phyloP scores from a whole-genome alignment of 2,329 filamentous ascomycete genomes.

The Tetracladium maxilliforme region DNA sequence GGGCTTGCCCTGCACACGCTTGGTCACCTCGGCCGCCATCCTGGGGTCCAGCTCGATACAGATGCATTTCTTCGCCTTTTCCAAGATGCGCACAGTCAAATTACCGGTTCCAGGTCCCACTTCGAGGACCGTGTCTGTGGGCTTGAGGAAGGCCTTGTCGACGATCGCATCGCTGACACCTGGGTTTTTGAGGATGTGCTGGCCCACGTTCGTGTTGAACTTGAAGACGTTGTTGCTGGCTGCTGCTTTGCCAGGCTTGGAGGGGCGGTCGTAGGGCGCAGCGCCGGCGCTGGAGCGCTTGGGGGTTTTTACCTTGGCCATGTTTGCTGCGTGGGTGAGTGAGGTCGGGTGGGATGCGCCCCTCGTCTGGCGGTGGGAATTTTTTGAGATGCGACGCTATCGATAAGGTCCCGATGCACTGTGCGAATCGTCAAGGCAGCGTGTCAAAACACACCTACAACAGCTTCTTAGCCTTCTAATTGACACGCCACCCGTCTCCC shows the following conservation, averaged over 20 bases:
- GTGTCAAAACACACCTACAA: too few relatives aligned
- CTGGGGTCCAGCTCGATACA: slow-evolving; percentile 88
- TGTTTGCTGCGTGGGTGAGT: slow-evolving; percentile 4
- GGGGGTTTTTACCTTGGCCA: slow-evolving; percentile 15
- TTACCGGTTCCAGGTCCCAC: slow-evolving; percentile 85
- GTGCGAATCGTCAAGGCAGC: too few relatives aligned
- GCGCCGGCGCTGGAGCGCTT: slow-evolving; percentile 14
- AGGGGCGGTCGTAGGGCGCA: slow-evolving; percentile 11
- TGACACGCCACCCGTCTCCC: too few relatives aligned
- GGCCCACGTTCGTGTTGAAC: slow-evolving; percentile 84
- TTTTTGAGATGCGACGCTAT: too few relatives aligned
- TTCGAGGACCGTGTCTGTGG: slow-evolving; percentile 81
- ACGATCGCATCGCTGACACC: slow-evolving; percentile 73
- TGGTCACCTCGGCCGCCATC: slow-evolving; percentile 91
- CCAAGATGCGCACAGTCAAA: slow-evolving; percentile 76
- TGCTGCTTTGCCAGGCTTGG: slow-evolving; percentile 10
- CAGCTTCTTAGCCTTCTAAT: too few relatives aligned
- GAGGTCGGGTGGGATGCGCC: background rate
- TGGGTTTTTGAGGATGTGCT: slow-evolving; percentile 83
- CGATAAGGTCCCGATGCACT: too few relatives aligned
- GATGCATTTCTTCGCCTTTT: slow-evolving; percentile 68
- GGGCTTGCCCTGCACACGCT: slow-evolving; percentile 82
- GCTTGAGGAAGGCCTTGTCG: slow-evolving; percentile 77
- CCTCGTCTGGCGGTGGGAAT: too few relatives aligned
- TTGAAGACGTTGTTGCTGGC: slow-evolving; percentile 79